phyloP scores from a whole-genome alignment of 1,284 basidiomycete genomes.

The Golubevia sp. region DNA sequence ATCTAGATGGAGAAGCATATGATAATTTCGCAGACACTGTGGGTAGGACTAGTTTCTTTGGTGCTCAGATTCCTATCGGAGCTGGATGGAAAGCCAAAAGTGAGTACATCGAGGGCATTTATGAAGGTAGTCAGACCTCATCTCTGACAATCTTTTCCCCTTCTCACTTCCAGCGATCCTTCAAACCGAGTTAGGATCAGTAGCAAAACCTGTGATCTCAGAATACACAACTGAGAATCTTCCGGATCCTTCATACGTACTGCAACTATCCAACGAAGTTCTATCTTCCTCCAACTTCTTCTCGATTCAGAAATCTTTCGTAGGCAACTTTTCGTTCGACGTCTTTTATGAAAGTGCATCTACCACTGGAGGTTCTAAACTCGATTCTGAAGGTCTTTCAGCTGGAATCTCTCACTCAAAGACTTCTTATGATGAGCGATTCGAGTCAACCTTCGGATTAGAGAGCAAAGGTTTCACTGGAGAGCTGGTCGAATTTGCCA shows the following conservation, averaged over 20 bases:
- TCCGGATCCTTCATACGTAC: slow-evolving; percentile 22
- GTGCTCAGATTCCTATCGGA: slow-evolving; percentile 22
- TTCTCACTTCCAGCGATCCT: slow-evolving; percentile 21
- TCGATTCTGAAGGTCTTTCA: slow-evolving; percentile 27
- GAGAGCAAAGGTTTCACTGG: slow-evolving; percentile 2
- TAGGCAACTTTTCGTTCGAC: slow-evolving; percentile 49
- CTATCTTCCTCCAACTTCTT: slow-evolving; percentile 28
- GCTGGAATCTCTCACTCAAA: slow-evolving; percentile 28
- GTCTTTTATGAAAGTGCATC: slow-evolving; percentile 38
- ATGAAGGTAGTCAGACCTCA: neutral
- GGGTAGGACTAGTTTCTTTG: slow-evolving; percentile 20
- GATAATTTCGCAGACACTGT: slow-evolving; percentile 11
- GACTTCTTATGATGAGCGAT: slow-evolving; percentile 35
- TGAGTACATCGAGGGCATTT: neutral
- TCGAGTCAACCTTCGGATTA: slow-evolving; percentile 25
- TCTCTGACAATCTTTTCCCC: neutral
- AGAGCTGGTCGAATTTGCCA: slow-evolving; percentile 29
- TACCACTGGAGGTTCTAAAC: slow-evolving; percentile 25
- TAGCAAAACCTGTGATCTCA: slow-evolving; percentile 18
- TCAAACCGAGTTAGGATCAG: slow-evolving; percentile 19
- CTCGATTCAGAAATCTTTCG: slow-evolving; percentile 42
- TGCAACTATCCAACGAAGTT: slow-evolving; percentile 34
- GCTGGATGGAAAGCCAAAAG: slow-evolving; percentile 32
- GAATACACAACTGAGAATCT: slow-evolving; percentile 16
- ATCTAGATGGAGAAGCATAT: slow-evolving; percentile 7